Evolutionary conservation across 2,329 filamentous ascomycete species (phyloP).

Genomic region (Lecanicillium sp.): DNA sequence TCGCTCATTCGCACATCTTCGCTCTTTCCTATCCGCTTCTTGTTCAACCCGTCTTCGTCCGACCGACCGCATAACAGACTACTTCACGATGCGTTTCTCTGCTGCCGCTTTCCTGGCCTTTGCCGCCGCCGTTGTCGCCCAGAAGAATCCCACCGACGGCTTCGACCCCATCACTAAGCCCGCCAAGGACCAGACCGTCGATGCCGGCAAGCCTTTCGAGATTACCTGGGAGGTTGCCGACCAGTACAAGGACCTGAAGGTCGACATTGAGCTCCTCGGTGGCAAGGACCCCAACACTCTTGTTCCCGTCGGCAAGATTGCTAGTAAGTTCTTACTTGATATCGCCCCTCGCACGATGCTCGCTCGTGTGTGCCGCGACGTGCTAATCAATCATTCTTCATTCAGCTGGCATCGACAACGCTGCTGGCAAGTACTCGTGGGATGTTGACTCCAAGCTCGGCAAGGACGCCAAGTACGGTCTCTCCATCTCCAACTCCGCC

Average conservation of each 20-base stretch:
- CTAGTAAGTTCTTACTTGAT: constrained; percentile 34
- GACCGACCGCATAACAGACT: background rate
- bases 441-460: constrained; percentile 37
- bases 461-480: constrained; percentile 43
- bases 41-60: too few relatives aligned
- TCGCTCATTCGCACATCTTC: too few relatives aligned
- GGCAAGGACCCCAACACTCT: constrained; percentile 38
- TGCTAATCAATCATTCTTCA: too few relatives aligned
- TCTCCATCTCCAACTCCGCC: constrained; percentile 44
- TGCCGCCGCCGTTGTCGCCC: constrained; percentile 39
- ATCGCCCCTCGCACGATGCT: background rate
- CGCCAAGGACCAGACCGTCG: constrained; percentile 30
- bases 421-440: constrained; percentile 41
- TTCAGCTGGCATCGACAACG: constrained; percentile 40
- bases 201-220: constrained; percentile 39
- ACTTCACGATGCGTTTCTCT: constrained; percentile 47
- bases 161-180: constrained; percentile 49
- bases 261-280: constrained; percentile 48
- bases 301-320: constrained; percentile 33
- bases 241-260: constrained; percentile 31
- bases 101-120: constrained; percentile 43
- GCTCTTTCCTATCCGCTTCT: too few relatives aligned
- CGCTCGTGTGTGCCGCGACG: too few relatives aligned
- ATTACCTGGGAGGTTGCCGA: constrained; percentile 42
- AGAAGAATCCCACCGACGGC: constrained; percentile 35